phyloP scores from a whole-genome alignment of 2,329 filamentous ascomycete species.

The Penicillium sp. region DNA sequence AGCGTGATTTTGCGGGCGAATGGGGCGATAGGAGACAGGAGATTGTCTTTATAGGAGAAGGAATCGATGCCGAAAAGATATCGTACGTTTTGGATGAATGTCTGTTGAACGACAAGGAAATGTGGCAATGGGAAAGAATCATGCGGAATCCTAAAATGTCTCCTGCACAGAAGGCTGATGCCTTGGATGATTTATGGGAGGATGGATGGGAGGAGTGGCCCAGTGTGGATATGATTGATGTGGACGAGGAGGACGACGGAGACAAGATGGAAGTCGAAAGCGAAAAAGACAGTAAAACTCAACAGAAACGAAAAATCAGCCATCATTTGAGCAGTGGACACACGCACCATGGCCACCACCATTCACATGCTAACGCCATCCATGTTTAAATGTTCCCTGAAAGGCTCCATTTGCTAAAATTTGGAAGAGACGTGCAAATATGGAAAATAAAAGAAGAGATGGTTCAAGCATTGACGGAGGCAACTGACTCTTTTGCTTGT shows the following conservation, averaged over 20 bases:
- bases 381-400: neutral
- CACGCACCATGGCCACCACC: constrained; percentile 16
- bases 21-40: constrained; percentile 71
- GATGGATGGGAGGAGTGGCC: constrained; percentile 59
- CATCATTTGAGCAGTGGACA: constrained; percentile 25
- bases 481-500: too few relatives aligned
- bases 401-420: neutral
- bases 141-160: constrained; percentile 43
- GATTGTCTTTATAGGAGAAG: constrained; percentile 69
- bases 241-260: constrained; percentile 18
- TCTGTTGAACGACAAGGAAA: constrained; percentile 59
- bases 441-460: too few relatives aligned
- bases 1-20: constrained; percentile 46
- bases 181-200: constrained; percentile 51
- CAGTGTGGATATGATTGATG: constrained; percentile 40
- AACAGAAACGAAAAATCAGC: constrained; percentile 29
- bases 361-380: neutral
- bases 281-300: constrained; percentile 15
- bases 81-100: constrained; percentile 56
- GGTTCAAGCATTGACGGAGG: too few relatives aligned
- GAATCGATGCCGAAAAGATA: constrained; percentile 52
- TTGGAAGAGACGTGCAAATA: too few relatives aligned
- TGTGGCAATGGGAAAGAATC: constrained; percentile 50
- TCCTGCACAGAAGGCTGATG: constrained; percentile 43
- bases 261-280: constrained; percentile 21